Conservation (phyloP, 139 green algal species). For the Coccomyxa sp. region DNA sequence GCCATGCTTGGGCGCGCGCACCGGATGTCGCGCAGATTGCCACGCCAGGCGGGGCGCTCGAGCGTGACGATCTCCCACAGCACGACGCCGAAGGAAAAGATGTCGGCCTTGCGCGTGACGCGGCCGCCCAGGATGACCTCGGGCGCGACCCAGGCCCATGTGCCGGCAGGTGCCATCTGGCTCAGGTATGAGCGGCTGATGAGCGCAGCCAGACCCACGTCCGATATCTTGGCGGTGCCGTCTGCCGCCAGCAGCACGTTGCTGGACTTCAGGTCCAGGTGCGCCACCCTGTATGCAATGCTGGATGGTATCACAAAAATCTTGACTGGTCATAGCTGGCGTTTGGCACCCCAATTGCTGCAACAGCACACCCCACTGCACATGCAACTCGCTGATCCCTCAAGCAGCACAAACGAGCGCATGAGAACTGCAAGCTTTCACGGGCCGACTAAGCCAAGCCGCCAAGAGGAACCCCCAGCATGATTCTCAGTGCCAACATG, state of each 20-base stretch:
- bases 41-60: constrained; percentile 13
- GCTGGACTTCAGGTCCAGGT: constrained; percentile 26
- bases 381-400: no score
- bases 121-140: constrained; percentile 22
- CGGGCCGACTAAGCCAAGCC: no score
- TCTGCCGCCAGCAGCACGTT: constrained; percentile 19
- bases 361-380: no score
- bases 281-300: neutral
- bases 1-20: neutral
- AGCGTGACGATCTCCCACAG: constrained; percentile 29
- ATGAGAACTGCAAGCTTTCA: no score
- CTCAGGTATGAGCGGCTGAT: neutral
- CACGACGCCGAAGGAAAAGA: constrained; percentile 26
- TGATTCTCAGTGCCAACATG: no score
- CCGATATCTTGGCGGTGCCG: constrained; percentile 23
- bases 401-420: no score
- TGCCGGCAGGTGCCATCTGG: neutral
- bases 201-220: constrained; percentile 24
- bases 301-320: no score
- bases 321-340: no score
- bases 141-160: constrained; percentile 15
- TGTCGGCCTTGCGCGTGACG: constrained; percentile 23
- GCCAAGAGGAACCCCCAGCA: no score
- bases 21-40: constrained; percentile 11
- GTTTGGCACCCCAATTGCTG: no score